Base-by-base conservation (phyloP, 495 filamentous ascomycete species). In the Clohesyomyces aquaticus region DNA sequence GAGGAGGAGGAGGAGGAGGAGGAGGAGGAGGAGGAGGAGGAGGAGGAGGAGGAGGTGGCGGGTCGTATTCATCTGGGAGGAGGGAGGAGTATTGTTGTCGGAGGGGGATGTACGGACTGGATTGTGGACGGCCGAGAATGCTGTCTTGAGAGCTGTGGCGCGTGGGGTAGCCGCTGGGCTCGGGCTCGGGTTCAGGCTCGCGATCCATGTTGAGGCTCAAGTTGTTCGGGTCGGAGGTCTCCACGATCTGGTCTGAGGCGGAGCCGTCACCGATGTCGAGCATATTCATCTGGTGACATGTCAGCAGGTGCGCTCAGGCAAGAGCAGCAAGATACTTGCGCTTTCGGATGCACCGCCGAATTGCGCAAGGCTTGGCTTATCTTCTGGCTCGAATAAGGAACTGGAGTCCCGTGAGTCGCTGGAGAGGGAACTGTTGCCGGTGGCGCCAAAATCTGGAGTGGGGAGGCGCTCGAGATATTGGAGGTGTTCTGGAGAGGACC, bases 111-210 rank as follows among this genome's bases (percentile, higher is more conserved):
- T 8, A 8, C 19, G 46, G 46, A 11, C 10, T 49, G 10, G n/a
- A n/a, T n/a, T n/a, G n/a, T n/a, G n/a, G n/a, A n/a, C 32, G 43
- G 4, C 43, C 43, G n/a, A 47, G 43, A 47, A 47, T 47, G 43
- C n/a, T 47, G 43, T 47, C 43, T 22, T 18, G 14, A 22, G 43
- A 47, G 43, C 21, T 22, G n/a, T 47, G 43, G 6, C 43, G 43
- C n/a, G n/a, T 4, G 18, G 4, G 4, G n/a, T 47, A 18, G n/a
- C 14, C 43, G n/a, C 16, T 18, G n/a, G 43, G n/a, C n/a, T n/a
- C n/a, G n/a, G n/a, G n/a, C n/a, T n/a, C n/a, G n/a, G n/a, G n/a
- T n/a, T n/a, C n/a, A 22, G 14, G 32, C 32, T 38, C 6, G 32
- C 32, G 32, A 14, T 14, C n/a, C n/a, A n/a, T n/a, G n/a, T 6